A percentile compares a stretch with the other conserved stretches of the same genome.
Conservation (phyloP, 768 basidiomycete genomes). For the Suillus bovinus region DNA sequence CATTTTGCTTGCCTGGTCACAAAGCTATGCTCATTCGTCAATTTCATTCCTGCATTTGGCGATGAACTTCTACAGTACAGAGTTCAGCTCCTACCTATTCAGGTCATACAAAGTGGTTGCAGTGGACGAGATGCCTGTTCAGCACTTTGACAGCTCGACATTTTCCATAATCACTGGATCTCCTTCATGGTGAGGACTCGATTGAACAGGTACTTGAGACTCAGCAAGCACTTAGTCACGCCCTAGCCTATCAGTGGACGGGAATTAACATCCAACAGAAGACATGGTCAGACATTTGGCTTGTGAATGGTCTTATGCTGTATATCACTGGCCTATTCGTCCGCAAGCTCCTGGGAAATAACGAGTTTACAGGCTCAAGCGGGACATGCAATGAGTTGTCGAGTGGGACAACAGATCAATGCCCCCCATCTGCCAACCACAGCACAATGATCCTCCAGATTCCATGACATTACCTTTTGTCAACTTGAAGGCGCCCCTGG, state of each 20-base stretch:
- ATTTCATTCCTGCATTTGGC: conserved; percentile 80
- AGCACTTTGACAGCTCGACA: conserved; percentile 84
- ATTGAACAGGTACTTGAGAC: conserved; percentile 95
- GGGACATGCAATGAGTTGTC: conserved; percentile 92
- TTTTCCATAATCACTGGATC: conserved; percentile 78
- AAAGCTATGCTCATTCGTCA: conserved; percentile 70
- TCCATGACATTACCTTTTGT: conserved; percentile 78
- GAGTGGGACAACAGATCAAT: conserved; percentile 85
- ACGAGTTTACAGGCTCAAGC: conserved; percentile 94
- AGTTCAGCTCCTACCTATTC: conserved; percentile 96
- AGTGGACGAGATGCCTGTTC: conserved; percentile 82
- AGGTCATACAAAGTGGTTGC: conserved; percentile 93
- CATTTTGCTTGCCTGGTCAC: conserved; percentile 90
- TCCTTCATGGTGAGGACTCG: conserved; percentile 83
- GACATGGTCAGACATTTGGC: conserved; percentile 92
- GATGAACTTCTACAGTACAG: conserved; percentile 89
- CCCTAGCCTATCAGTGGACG: conserved; percentile 94
- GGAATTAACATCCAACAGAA: conserved; percentile 96
- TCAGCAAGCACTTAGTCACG: conserved; percentile 81
- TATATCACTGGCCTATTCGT: conserved; percentile 90
- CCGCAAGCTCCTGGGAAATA: conserved; percentile 87
- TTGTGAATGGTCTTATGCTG: conserved; percentile 88
- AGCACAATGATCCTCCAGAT: conserved; percentile 82
- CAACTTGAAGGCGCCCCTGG: conserved; percentile 92
- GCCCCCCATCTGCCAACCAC: conserved; percentile 93